Percentiles rank a stretch among this genome's conserved stretches.
Evolutionary conservation across 2,329 filamentous ascomycete species (phyloP).

Genomic region (Tolypocladium endophyticum): DNA sequence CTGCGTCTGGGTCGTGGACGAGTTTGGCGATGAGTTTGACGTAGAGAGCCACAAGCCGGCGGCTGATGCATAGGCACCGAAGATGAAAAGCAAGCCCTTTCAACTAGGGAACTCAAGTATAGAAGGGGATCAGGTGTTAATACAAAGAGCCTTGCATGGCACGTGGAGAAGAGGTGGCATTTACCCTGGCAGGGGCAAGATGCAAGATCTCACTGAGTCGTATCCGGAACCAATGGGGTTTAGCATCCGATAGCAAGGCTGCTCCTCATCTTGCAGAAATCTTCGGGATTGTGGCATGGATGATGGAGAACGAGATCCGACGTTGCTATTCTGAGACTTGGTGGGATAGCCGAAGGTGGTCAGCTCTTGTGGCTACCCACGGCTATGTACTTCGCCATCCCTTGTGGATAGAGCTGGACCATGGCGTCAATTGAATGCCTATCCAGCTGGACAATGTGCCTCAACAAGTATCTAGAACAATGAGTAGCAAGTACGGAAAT

Average conservation of each 20-base stretch:
- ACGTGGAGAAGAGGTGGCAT: background rate
- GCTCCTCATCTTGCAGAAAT: background rate
- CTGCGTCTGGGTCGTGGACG: slow-evolving; percentile 78
- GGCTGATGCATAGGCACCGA: background rate
- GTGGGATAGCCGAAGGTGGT: background rate
- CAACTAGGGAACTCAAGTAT: background rate
- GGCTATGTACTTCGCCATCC: background rate
- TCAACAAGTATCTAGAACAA: background rate
- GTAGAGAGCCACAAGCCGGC: slow-evolving; percentile 7
- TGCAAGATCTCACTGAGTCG: too few relatives aligned
- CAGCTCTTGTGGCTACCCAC: background rate
- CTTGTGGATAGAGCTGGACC: background rate
- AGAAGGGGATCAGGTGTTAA: too few relatives aligned
- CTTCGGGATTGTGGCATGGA: background rate
- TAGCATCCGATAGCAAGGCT: background rate
- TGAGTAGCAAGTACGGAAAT: background rate
- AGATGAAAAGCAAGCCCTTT: background rate
- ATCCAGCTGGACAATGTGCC: background rate
- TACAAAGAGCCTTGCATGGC: background rate
- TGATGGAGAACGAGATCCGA: background rate
- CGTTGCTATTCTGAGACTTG: background rate
- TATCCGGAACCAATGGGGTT: background rate
- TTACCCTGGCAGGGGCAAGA: too few relatives aligned
- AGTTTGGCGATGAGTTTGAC: slow-evolving; percentile 58
- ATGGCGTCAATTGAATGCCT: too few relatives aligned